Evolutionary conservation across 78 protist genomes (phyloP).

Genomic region (Dictyostelium brefeldianum): DNA sequence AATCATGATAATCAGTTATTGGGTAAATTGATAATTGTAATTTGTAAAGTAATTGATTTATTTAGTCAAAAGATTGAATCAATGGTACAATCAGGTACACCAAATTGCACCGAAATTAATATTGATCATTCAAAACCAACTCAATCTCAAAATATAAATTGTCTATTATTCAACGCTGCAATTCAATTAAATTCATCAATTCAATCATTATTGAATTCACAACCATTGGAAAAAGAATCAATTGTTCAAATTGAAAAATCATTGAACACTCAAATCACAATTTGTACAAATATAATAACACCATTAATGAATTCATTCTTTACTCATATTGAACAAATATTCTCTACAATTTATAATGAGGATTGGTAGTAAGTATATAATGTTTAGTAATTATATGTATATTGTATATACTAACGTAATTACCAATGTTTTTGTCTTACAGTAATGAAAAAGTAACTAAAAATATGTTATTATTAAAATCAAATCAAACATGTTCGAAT

Average conservation of each 20-base stretch:
- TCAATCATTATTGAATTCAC: constrained; percentile 35
- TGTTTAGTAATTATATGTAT: no score
- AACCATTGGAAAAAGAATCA: not conserved
- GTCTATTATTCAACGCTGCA: constrained; percentile 28
- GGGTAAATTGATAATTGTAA: constrained; percentile 1
- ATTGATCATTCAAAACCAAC: constrained; percentile 18
- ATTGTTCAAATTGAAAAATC: constrained; percentile 19
- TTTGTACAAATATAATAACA: constrained; percentile 8
- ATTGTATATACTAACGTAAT: no score
- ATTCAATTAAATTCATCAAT: constrained; percentile 34
- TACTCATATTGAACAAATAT: constrained; percentile 18
- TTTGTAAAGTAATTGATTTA: constrained; percentile 17
- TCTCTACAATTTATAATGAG: constrained; percentile 20
- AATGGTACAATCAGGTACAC: not conserved
- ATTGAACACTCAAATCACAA: not conserved
- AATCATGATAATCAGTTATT: not conserved
- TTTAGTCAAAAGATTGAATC: constrained; percentile 44
- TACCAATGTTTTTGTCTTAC: not conserved
- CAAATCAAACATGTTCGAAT: constrained; percentile 21
- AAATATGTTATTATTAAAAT: not conserved
- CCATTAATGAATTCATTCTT: constrained; percentile 37
- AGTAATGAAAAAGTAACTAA: not conserved
- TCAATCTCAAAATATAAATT: not conserved
- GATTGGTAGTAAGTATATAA: constrained; percentile 30
- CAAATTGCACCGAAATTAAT: not conserved